Conservation (phyloP, 345 rosid species). For the Mercurialis annua region DNA sequence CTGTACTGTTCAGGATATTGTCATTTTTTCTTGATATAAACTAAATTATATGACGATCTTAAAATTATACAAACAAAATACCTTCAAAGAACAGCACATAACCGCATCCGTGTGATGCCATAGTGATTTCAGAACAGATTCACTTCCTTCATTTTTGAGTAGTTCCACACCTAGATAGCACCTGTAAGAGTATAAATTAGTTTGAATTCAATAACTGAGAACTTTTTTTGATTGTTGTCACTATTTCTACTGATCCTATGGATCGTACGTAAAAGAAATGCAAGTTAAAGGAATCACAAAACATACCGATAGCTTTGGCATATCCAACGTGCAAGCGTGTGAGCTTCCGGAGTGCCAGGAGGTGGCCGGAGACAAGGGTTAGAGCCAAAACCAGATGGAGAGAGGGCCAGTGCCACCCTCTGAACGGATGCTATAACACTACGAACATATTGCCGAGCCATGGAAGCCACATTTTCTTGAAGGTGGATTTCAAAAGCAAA, state of each 20-base stretch:
- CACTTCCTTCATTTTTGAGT: slow-evolving; percentile 72
- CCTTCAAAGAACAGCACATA: slow-evolving; percentile 85
- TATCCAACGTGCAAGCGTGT: slow-evolving; percentile 98
- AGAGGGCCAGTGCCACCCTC: slow-evolving; percentile 96
- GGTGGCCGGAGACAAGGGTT: slow-evolving; percentile 77
- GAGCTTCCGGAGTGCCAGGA: slow-evolving; percentile 96
- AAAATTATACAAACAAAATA: background rate
- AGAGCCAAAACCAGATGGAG: slow-evolving; percentile 85
- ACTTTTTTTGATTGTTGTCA: background rate
- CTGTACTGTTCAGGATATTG: background rate
- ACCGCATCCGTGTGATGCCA: slow-evolving; percentile 89
- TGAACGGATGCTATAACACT: slow-evolving; percentile 94
- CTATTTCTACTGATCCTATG: background rate
- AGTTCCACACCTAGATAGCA: slow-evolving; percentile 86
- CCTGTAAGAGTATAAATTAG: slow-evolving; percentile 34
- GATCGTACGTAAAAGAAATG: background rate
- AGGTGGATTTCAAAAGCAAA: slow-evolving; percentile 96
- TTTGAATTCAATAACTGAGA: too few species aligned
- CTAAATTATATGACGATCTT: background rate
- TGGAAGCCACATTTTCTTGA: slow-evolving; percentile 95
- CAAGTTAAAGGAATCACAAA: slow-evolving; percentile 7
- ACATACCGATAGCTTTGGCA: slow-evolving; percentile 81
- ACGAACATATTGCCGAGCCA: slow-evolving; percentile 98
- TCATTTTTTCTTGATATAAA: background rate
- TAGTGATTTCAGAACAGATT: slow-evolving; percentile 70